A percentile compares a stretch with the other conserved stretches of the same genome.
phyloP scores from a whole-genome alignment of 2,329 filamentous ascomycete genomes.

The Thielaviopsis musarum region DNA sequence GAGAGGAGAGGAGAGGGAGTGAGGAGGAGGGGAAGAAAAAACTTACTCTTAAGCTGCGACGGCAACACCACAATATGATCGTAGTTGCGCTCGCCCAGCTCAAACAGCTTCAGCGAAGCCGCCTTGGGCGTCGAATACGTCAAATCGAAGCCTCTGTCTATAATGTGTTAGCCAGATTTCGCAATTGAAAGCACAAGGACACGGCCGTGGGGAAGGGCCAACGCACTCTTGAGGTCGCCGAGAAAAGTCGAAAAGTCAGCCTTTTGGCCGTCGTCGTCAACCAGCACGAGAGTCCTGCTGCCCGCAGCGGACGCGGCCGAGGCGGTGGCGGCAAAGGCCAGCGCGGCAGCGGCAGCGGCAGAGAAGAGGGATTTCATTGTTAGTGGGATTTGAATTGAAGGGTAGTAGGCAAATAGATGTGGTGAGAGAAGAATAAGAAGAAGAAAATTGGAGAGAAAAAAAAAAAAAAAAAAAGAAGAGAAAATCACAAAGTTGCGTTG shows the following conservation, averaged over 20 bases:
- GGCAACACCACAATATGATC: constrained; percentile 86
- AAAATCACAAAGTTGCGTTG: neutral
- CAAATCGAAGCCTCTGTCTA: constrained; percentile 70
- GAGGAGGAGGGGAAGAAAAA: neutral
- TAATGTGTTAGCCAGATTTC: constrained; percentile 11
- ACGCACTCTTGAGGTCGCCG: constrained; percentile 50
- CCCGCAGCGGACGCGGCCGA: constrained; percentile 67
- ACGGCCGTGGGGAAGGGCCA: no score
- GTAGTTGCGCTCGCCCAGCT: constrained; percentile 72
- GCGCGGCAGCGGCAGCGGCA: constrained; percentile 37
- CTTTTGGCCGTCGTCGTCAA: constrained; percentile 72
- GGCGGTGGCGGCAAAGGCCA: constrained; percentile 48
- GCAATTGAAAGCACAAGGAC: no score
- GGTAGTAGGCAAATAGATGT: constrained; percentile 5
- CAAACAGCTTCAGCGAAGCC: constrained; percentile 60
- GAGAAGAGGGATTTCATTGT: constrained; percentile 63
- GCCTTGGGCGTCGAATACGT: constrained; percentile 72
- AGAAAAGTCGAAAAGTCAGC: constrained; percentile 69
- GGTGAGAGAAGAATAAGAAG: constrained; percentile 14
- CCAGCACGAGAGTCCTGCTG: constrained; percentile 63
- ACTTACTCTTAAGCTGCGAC: constrained; percentile 69
- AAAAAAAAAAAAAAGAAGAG: neutral
- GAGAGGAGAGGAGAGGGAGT: neutral
- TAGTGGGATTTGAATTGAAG: constrained; percentile 6
- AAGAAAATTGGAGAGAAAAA: constrained; percentile 9